phyloP scores from a whole-genome alignment of 2,329 filamentous ascomycete genomes.

The Penicillium psychrosexuale region DNA sequence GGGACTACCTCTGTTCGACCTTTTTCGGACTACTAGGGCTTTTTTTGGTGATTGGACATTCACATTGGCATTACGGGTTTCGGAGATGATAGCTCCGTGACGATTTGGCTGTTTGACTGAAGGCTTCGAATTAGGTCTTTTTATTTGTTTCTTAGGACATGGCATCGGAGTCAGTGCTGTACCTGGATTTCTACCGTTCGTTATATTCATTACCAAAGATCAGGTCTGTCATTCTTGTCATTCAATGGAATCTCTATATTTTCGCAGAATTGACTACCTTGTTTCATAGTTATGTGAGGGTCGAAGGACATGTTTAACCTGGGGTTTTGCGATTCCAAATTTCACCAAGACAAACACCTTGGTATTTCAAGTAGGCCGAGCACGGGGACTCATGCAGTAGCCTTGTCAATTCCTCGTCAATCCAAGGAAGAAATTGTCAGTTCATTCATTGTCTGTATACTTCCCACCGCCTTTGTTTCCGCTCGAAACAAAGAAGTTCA shows the following conservation, averaged over 20 bases:
- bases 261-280: background rate
- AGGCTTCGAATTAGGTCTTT: background rate
- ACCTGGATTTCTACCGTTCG: background rate
- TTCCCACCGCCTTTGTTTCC: slow-evolving; percentile 3
- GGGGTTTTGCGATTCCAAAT: background rate
- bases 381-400: background rate
- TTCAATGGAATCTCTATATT: background rate
- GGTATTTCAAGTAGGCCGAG: background rate
- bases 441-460: background rate
- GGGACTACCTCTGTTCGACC: slow-evolving; percentile 29
- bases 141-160: background rate
- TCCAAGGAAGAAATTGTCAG: background rate
- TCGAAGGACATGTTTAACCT: no score
- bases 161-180: background rate
- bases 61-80: background rate
- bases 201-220: background rate
- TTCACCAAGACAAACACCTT: background rate
- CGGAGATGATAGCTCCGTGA: background rate
- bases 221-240: background rate
- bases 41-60: no score
- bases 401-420: background rate
- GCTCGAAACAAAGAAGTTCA: background rate
- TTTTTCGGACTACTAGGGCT: slow-evolving; percentile 28
- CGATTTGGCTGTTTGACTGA: background rate
- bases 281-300: background rate